phyloP scores from a whole-genome alignment of 805 yeast genomes.

The Candida boleticola region DNA sequence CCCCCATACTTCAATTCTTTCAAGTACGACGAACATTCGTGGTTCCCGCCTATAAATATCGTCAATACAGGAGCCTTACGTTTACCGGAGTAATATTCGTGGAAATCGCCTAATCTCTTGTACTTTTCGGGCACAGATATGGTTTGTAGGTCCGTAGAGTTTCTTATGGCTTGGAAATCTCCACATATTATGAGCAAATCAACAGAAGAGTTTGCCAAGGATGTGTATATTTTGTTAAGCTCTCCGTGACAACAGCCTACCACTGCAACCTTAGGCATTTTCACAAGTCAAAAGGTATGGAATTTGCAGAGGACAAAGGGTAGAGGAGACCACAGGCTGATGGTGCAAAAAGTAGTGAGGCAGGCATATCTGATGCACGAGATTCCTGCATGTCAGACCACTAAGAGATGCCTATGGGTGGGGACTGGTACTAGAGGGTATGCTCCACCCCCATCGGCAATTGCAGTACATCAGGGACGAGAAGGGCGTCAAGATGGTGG shows the following conservation, averaged over 20 bases:
- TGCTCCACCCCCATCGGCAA: too few species aligned
- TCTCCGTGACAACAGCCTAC: constrained; percentile 94
- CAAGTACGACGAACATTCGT: constrained; percentile 81
- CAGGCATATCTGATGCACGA: too few species aligned
- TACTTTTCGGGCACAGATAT: constrained; percentile 82
- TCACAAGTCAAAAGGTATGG: too few species aligned
- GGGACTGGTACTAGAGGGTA: too few species aligned
- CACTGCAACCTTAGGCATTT: constrained; percentile 51
- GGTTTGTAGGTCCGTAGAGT: constrained; percentile 58
- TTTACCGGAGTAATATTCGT: constrained; percentile 60
- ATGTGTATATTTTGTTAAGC: constrained; percentile 54
- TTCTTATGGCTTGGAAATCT: constrained; percentile 83
- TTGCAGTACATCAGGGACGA: too few species aligned
- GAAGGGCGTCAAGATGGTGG: too few species aligned
- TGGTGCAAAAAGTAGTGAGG: too few species aligned
- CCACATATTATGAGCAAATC: constrained; percentile 74
- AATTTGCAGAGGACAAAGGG: too few species aligned
- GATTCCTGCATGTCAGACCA: too few species aligned
- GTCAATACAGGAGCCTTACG: constrained; percentile 72
- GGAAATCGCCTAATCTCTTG: constrained; percentile 74
- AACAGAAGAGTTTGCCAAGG: constrained; percentile 13
- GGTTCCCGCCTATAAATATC: constrained; percentile 91
- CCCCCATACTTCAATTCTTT: constrained; percentile 81
- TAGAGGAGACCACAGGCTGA: too few species aligned
- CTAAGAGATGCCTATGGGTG: too few species aligned